Evolutionary conservation across 1,284 basidiomycete genomes (phyloP).

Genomic region (Quambalaria eucalypti): DNA sequence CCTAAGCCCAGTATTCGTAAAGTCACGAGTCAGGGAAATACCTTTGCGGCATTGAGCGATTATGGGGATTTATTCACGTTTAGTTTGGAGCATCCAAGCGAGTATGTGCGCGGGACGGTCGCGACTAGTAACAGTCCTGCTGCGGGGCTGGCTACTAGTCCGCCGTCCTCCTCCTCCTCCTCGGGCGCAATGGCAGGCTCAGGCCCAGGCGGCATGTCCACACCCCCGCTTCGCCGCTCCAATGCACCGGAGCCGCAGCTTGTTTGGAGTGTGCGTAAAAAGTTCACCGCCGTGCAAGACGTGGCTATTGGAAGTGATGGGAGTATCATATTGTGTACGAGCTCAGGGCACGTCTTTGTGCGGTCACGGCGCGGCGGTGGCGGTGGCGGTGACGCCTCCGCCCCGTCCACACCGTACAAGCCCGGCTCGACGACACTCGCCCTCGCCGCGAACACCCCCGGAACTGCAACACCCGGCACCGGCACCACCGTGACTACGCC

Average conservation of each 20-base stretch:
- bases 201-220: too few species aligned
- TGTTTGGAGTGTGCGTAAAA: conserved; percentile 80
- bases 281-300: conserved; percentile 71
- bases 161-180: conserved; percentile 1
- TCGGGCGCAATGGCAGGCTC: background rate
- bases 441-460: too few species aligned
- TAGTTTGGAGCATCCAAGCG: conserved; percentile 48
- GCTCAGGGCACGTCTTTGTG: conserved; percentile 87
- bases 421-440: too few species aligned
- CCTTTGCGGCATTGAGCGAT: conserved; percentile 74
- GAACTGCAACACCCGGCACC: background rate
- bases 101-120: too few species aligned
- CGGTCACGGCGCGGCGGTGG: conserved; percentile 20
- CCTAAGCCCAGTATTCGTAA: conserved; percentile 60
- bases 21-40: conserved; percentile 68
- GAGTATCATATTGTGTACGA: conserved; percentile 80
- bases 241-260: conserved; percentile 62
- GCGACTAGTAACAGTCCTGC: too few species aligned
- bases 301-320: conserved; percentile 82
- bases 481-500: background rate
- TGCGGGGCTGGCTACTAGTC: too few species aligned
- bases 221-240: too few species aligned
- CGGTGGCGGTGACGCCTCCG: conserved; percentile 7
- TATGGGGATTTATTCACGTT: conserved; percentile 90
- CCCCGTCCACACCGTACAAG: background rate